Base-by-base conservation (phyloP, 441 rosid species). In the Jatropha multifida region DNA sequence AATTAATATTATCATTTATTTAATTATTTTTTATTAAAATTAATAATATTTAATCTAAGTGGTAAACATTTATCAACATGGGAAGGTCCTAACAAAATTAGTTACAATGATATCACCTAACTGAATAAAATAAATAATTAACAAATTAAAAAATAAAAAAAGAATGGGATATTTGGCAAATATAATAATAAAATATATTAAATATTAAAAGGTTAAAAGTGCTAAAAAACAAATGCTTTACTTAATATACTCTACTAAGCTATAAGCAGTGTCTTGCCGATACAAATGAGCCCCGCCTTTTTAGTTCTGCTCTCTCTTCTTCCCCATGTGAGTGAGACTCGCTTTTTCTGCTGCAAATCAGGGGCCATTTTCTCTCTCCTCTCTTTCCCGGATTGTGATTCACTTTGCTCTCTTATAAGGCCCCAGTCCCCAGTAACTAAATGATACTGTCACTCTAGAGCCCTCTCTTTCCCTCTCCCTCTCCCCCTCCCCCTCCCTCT, bases 281-380 rank as follows among this genome's bases (percentile, higher is more conserved):
- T 17, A 49, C 32, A 65, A 71, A 65, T 72, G 77, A 59, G 55
- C 78, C 86, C 86, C 83, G 87, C 89, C 84, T 77, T 78, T 80
- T 77, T 46, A 18, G 70, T 74, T 4, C 32, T 13, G 27, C 14
- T 5, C 23, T 54, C 65, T 67, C 61, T 23, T 66, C 73, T 55
- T 14, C 61, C 65, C 80, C 84, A 81, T 81, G 84, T 81, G 83
- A 86, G 84, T 81, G 83, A 86, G 73, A 64, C 38, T 72, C 68
- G 10, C 61, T 76, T 69, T 42, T 54, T 61, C 38, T 63, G 3
- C 74, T 54, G 32, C 79, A 61, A 27, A 55, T n/a, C 71, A 65
- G 65, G 74, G 75, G 2, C 75, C 71, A 32, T 76, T 12, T 11
- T 70, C 70, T 38, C 37, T 54, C 67, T 37, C 46, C 37, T 54